A percentile compares a stretch with the other conserved stretches of the same genome.
Evolutionary conservation across 306 rosid species (phyloP).

Genomic region (Crotalaria pallida): DNA sequence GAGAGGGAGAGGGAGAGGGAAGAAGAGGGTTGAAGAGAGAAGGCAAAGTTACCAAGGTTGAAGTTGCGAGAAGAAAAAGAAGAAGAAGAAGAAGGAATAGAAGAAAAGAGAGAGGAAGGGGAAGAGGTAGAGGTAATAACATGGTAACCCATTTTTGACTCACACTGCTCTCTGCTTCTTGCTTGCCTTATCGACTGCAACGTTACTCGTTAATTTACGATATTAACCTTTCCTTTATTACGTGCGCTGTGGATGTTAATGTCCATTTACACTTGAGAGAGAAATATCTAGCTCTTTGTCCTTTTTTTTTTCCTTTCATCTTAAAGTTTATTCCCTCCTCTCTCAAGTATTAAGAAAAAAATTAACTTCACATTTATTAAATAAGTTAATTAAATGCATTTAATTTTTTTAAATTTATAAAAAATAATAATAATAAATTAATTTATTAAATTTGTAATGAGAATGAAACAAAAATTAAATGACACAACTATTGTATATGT

Average conservation of each 20-base stretch:
- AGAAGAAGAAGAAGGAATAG: constrained; percentile 36
- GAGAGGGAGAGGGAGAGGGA: constrained; percentile 2
- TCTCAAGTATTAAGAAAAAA: too few species aligned
- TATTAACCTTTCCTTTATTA: neutral
- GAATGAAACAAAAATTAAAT: too few species aligned
- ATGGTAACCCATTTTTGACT: constrained; percentile 56
- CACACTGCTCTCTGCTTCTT: too few species aligned
- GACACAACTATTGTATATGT: too few species aligned
- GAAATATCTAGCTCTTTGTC: neutral
- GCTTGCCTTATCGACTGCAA: constrained; percentile 12
- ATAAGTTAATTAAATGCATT: too few species aligned
- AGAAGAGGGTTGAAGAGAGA: constrained; percentile 24
- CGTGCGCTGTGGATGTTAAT: neutral
- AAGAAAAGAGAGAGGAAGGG: constrained; percentile 33
- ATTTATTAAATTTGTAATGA: too few species aligned
- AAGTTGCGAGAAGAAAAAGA: constrained; percentile 30
- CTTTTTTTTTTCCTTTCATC: neutral
- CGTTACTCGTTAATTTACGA: neutral
- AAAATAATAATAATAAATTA: too few species aligned
- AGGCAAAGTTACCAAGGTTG: constrained; percentile 12
- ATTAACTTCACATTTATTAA: too few species aligned
- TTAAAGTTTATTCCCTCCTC: too few species aligned
- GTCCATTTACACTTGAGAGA: neutral
- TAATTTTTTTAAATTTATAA: too few species aligned
- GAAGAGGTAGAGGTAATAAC: constrained; percentile 62